Conservation (phyloP, 2,329 filamentous ascomycete species). For the Ophiocordyceps camponoti-saundersi region DNA sequence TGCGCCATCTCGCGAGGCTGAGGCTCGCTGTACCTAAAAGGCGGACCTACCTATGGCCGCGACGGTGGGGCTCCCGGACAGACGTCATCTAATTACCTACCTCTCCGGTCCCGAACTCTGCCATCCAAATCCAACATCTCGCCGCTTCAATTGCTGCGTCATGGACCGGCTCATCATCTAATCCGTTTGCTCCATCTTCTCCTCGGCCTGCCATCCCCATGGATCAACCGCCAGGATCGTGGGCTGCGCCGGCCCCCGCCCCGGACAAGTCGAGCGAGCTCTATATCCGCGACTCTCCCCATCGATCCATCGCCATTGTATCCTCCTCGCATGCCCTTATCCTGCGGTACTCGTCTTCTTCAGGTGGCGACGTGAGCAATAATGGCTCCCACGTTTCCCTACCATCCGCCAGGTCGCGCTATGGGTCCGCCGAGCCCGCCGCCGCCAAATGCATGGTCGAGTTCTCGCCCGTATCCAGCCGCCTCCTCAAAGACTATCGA, state of each 20-base stretch:
- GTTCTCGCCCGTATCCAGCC: constrained; percentile 48
- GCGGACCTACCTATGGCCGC: not conserved
- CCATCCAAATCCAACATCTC: not conserved
- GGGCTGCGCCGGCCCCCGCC: constrained; percentile 28
- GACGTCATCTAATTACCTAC: not conserved
- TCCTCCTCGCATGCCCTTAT: constrained; percentile 67
- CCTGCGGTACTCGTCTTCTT: constrained; percentile 56
- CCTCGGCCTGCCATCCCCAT: constrained; percentile 13
- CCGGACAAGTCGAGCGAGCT: constrained; percentile 55
- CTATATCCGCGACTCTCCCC: constrained; percentile 70
- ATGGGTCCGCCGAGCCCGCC: constrained; percentile 22
- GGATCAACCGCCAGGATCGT: constrained; percentile 28
- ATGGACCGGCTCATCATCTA: not conserved
- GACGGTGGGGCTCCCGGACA: not conserved
- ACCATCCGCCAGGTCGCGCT: constrained; percentile 25
- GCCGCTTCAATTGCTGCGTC: not conserved
- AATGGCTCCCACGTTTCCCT: constrained; percentile 43
- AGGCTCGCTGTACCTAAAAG: not conserved
- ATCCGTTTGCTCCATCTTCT: not conserved
- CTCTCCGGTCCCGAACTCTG: not conserved
- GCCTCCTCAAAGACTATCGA: constrained; percentile 61
- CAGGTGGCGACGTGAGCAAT: constrained; percentile 38
- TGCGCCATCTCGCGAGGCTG: not conserved
- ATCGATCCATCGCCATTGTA: constrained; percentile 74
- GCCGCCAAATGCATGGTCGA: constrained; percentile 70